Conservation (phyloP, 805 yeast species). For the Hanseniaspora guilliermondii region DNA sequence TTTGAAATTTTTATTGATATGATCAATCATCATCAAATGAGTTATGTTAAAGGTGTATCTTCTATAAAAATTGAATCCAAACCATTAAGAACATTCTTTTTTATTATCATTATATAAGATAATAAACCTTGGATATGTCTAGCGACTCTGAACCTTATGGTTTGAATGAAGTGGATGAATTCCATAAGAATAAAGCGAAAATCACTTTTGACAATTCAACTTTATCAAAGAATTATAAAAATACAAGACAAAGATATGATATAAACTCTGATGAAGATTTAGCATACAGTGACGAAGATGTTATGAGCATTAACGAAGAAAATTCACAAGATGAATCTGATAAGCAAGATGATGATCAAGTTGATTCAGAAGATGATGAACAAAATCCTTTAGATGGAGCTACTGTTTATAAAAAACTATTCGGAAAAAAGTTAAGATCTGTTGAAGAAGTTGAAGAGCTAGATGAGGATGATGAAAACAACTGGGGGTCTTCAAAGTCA, state of each 20-base stretch:
- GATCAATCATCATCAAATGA: too few species aligned
- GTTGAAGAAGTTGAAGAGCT: slow-evolving; percentile 23
- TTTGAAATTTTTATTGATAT: too few species aligned
- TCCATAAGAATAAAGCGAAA: slow-evolving; percentile 48
- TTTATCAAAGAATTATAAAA: slow-evolving; percentile 27
- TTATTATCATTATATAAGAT: too few species aligned
- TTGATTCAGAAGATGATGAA: slow-evolving; percentile 23
- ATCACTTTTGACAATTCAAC: slow-evolving; percentile 47
- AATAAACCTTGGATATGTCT: too few species aligned
- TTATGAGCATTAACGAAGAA: slow-evolving; percentile 26
- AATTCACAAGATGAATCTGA: slow-evolving; percentile 24
- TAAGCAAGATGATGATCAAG: slow-evolving; percentile 23
- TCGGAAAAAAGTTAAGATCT: slow-evolving; percentile 24
- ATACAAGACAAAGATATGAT: slow-evolving; percentile 33
- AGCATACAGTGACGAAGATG: slow-evolving; percentile 40
- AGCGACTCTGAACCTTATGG: slow-evolving; percentile 30
- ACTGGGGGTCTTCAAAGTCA: slow-evolving; percentile 35
- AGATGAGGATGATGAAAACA: slow-evolving; percentile 22
- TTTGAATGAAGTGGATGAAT: slow-evolving; percentile 56
- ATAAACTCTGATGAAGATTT: slow-evolving; percentile 35
- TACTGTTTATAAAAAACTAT: slow-evolving; percentile 30
- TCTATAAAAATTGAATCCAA: too few species aligned
- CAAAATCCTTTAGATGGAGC: slow-evolving; percentile 23
- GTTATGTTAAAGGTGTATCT: too few species aligned
- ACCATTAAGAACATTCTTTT: too few species aligned